Base-by-base conservation (phyloP, 2,329 filamentous ascomycete species). In the Monosporascus sp. region DNA sequence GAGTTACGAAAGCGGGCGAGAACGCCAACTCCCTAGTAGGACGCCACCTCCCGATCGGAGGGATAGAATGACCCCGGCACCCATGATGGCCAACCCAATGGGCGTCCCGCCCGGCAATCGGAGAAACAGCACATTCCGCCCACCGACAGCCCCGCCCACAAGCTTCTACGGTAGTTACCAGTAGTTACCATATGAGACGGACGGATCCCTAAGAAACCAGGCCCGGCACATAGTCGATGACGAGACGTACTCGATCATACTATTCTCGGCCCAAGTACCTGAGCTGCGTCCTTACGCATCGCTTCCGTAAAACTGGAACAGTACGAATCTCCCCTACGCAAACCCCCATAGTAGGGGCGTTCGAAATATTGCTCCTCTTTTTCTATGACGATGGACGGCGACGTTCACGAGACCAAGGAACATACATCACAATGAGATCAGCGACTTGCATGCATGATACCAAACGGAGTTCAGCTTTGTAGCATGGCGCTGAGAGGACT, bases 11-110 rank as follows among this genome's bases (percentile, higher is more conserved):
- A 63, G 68, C 54, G 66, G 71, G 47, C 58, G 60, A 26, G 56
- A 56, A 24, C 54, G 54, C 37, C 56, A 51, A 45, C 56, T 62
- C 17, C 51, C 60, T 7, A 65, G 68, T 49, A 68, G 71, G 48
- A 71, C 70, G 38, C 72, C 72, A 20, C 71, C 73, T 9, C 71
- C 74, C 37, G 63, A 68, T 48, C 60, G 61, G 14, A 62, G 70
- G 45, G 70, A 71, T 37, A 65, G 73, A 56, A 70, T 73, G 58
- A 75, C 73, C 5, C 72, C 73, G 4, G 73, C 58, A 45, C 59
- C 63, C 41, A 57, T 37, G 65, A 65, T 60, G 51, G 57, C 47
- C 26, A 66, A 66, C 31, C 63, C 64, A 37, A 61, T 68, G 46
- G 60, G 63, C 43, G 64, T 62, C 9, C 54, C 56, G 28, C 51